These are phyloP conservation scores for Aspergillus sp. DNA, from an alignment of 2,329 filamentous ascomycete genomes.

Conservation along the genomic window DNA sequence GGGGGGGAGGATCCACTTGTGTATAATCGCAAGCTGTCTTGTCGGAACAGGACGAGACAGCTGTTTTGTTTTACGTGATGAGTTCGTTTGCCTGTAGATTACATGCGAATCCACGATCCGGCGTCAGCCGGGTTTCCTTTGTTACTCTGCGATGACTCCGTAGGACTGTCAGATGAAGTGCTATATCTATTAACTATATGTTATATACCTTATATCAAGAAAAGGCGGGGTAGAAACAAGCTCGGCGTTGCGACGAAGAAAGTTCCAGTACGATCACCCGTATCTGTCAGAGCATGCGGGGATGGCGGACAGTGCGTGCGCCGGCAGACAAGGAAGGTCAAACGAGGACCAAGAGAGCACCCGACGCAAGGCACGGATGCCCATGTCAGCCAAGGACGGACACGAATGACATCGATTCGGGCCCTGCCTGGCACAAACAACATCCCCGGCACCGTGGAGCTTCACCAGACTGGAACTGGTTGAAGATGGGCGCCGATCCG, in stretches of 20 bases:
- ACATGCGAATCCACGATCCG: slow-evolving; percentile 30
- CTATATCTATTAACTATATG: no score
- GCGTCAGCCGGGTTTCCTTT: slow-evolving; percentile 24
- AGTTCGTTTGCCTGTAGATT: slow-evolving; percentile 34
- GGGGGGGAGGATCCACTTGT: slow-evolving; percentile 2
- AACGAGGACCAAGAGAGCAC: neutral
- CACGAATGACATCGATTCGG: neutral
- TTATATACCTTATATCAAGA: no score
- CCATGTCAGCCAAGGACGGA: neutral
- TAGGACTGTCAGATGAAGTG: no score
- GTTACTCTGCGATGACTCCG: slow-evolving; percentile 10
- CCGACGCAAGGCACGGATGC: neutral
- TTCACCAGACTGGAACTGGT: no score
- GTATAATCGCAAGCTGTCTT: slow-evolving; percentile 2
- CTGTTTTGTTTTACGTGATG: slow-evolving; percentile 19
- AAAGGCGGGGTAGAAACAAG: no score
- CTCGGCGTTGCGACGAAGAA: no score
- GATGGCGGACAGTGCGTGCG: neutral
- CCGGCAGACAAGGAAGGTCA: slow-evolving; percentile 1
- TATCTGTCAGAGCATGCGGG: neutral
- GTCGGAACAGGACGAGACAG: neutral
- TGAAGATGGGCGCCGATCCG: neutral
- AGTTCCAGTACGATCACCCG: neutral
- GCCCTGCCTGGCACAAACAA: neutral
- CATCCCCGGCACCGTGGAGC: no score